Base-by-base conservation (phyloP, 164 flowering plant genomes). In the Dillenia suffruticosa region DNA sequence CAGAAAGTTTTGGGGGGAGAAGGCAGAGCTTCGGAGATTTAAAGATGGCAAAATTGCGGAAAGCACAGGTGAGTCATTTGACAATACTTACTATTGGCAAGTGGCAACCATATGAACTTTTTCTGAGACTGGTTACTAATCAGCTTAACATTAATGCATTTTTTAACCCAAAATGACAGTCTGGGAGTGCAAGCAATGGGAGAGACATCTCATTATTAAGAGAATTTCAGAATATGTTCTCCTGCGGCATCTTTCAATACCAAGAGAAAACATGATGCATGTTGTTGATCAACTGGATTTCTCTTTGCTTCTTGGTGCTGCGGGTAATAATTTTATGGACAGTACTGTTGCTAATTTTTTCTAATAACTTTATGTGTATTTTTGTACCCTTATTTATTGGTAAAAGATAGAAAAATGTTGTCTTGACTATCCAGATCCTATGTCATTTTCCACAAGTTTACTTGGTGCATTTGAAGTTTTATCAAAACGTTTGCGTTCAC, bases 1-100 rank as follows among this genome's bases (percentile, higher is more conserved):
- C 69, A 77, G 95, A 50, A 85, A 76, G 51, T 94, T 94, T 69
- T 94, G 99, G 99, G 97, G 97, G 14, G 91, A 88, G 56, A 91
- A 89, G 69, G 81, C 97, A 40, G 94, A 92, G 73, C 85, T 86
- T 58, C 78, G 96, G 22, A 80, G 85, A 65, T 91, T 88, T 75
- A 82, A 76, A 64, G 96, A 91, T 83, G 96, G 97, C 40, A 82
- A 48, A 67, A 90, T 90, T 75, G 92, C 92, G 26, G 97, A 93
- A 81, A 82, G 90, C 83, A 82, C 83, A 65, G 87, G 98, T 93
- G 59, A 65, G 77, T 46, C 52, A n/a, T 63, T 53, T 16, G 24
- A 16, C 19, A 51, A n/a, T 59, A 40, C 49, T 69, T 66, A 45
- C 54, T 19, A n/a, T 44, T 56, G 13, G 55, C 7, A 19, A 19